Conservation (phyloP, 768 basidiomycete species). For the Termitomyces sp. region DNA sequence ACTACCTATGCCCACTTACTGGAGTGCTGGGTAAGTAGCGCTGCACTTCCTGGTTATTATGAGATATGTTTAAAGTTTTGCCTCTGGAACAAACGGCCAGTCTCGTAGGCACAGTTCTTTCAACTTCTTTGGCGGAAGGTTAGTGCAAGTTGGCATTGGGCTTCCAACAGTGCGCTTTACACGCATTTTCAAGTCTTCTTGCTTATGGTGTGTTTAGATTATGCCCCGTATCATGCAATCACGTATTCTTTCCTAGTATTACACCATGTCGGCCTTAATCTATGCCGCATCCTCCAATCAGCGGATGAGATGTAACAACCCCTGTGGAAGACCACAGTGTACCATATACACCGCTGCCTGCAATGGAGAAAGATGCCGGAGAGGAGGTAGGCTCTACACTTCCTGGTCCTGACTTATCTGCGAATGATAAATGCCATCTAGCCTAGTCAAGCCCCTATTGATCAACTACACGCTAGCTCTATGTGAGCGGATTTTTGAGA, state of each 20-base stretch:
- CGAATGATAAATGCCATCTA: constrained; percentile 71
- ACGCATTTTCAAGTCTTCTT: no score
- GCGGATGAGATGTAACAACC: constrained; percentile 36
- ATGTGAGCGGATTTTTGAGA: no score
- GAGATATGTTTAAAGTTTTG: constrained; percentile 48
- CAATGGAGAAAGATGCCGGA: constrained; percentile 30
- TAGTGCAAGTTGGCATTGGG: no score
- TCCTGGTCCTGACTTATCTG: constrained; percentile 45
- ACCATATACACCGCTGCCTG: constrained; percentile 39
- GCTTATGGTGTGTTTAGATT: constrained; percentile 51
- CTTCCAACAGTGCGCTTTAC: no score
- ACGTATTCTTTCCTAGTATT: constrained; percentile 80
- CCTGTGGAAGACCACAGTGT: no score
- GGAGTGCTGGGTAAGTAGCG: constrained; percentile 76
- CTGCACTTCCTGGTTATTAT: not conserved
- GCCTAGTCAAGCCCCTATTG: constrained; percentile 76
- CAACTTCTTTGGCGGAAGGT: no score
- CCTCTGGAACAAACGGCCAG: constrained; percentile 94
- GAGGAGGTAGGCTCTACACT: constrained; percentile 33
- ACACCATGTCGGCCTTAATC: constrained; percentile 42
- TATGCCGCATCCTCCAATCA: constrained; percentile 28
- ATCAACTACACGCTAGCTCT: no score
- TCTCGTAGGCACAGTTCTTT: no score
- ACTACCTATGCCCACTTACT: constrained; percentile 70
- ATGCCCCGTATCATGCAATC: constrained; percentile 72